phyloP scores from a whole-genome alignment of 2,329 filamentous ascomycete species.

The Sporothrix humicola region DNA sequence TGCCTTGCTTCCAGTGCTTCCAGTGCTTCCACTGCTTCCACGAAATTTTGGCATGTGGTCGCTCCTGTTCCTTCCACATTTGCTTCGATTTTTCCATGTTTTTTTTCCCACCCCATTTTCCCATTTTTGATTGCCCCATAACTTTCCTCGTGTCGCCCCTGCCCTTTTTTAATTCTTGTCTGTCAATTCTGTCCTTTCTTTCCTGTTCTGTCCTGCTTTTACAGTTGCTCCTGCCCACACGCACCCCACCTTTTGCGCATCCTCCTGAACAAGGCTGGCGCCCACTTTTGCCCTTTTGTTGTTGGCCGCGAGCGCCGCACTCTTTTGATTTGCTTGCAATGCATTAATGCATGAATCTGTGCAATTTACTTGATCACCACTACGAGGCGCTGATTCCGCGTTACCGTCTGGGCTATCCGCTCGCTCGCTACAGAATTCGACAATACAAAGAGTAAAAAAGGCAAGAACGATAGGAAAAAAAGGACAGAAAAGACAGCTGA shows the following conservation, averaged over 20 bases:
- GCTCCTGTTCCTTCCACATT: not conserved
- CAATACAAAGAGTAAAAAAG: not conserved
- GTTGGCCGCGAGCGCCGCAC: not conserved
- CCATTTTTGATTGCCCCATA: not conserved
- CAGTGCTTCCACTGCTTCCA: not conserved
- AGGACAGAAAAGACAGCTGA: not conserved
- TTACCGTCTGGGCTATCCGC: conserved; percentile 16
- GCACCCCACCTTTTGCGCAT: not conserved
- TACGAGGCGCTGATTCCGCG: conserved; percentile 26
- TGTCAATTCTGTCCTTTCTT: no score
- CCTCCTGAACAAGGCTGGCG: conserved; percentile 32
- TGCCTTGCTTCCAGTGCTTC: no score
- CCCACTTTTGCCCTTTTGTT: conserved; percentile 1
- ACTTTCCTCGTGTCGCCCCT: conserved; percentile 23
- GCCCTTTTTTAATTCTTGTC: not conserved
- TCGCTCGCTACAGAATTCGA: not conserved
- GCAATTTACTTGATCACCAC: conserved; percentile 37
- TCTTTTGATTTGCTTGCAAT: conserved; percentile 30
- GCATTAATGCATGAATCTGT: conserved; percentile 39
- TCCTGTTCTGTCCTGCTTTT: conserved; percentile 1
- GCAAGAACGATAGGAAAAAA: not conserved
- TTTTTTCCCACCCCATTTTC: not conserved
- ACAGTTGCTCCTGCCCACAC: not conserved
- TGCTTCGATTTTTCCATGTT: not conserved
- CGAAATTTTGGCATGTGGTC: not conserved